These are phyloP conservation scores for Abrus pulchellus DNA, from an alignment of 306 rosid species.

Conservation along the genomic window DNA sequence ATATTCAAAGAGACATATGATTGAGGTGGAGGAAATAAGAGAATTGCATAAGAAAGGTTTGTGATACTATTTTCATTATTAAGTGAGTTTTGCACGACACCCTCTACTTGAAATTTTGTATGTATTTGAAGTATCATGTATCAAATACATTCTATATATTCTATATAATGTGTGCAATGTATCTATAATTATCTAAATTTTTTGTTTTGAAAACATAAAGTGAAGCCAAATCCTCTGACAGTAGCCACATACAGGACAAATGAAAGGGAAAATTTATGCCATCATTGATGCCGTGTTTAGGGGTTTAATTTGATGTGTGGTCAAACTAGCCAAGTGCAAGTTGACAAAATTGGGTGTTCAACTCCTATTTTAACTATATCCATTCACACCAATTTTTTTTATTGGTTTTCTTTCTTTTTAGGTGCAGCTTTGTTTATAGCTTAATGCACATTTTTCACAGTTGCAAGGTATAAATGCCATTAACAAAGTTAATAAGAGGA, in stretches of 20 bases:
- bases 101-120: neutral
- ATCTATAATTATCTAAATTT: constrained; percentile 8
- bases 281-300: constrained; percentile 48
- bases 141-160: neutral
- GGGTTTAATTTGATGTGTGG: constrained; percentile 27
- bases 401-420: neutral
- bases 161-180: constrained; percentile 20
- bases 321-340: constrained; percentile 28
- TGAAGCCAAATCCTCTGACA: neutral
- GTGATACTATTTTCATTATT: neutral
- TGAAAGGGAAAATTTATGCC: constrained; percentile 31
- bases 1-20: no score
- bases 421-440: neutral
- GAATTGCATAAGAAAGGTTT: neutral
- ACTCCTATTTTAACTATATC: constrained; percentile 27
- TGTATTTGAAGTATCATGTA: neutral
- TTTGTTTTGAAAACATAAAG: constrained; percentile 22
- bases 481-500: neutral
- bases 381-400: neutral
- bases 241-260: constrained; percentile 22
- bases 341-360: constrained; percentile 23
- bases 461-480: constrained; percentile 4
- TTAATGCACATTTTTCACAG: constrained; percentile 5
- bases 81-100: neutral
- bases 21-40: no score